Conservation (phyloP, 2,329 filamentous ascomycete species). For the Graphilbum ipis-grandicollis region DNA sequence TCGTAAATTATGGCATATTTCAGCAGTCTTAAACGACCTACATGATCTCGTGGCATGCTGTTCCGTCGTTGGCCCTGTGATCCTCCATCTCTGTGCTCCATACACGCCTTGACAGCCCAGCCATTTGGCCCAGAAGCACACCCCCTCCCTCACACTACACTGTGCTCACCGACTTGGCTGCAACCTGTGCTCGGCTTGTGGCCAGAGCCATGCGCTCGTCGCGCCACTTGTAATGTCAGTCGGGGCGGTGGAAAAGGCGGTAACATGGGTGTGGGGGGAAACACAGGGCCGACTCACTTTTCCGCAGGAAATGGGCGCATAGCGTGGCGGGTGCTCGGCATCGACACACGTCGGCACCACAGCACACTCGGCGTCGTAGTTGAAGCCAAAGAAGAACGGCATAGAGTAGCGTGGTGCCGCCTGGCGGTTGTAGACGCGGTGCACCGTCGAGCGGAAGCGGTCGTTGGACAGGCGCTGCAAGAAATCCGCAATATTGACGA, state of each 20-base stretch:
- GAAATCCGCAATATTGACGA: slow-evolving; percentile 35
- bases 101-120: too few species aligned
- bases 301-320: slow-evolving; percentile 25
- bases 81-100: too few species aligned
- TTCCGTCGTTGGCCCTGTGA: too few species aligned
- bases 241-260: neutral
- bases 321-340: slow-evolving; percentile 20
- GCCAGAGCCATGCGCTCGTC: slow-evolving; percentile 8
- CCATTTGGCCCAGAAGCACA: too few species aligned
- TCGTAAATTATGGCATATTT: too few species aligned
- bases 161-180: too few species aligned
- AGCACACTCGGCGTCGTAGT: slow-evolving; percentile 24
- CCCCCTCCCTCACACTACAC: too few species aligned
- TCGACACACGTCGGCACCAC: slow-evolving; percentile 23
- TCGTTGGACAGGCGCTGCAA: slow-evolving; percentile 33
- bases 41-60: too few species aligned
- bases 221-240: slow-evolving; percentile 6
- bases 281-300: slow-evolving; percentile 3
- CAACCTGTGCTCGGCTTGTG: neutral
- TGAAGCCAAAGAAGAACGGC: slow-evolving; percentile 38
- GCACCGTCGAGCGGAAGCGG: slow-evolving; percentile 28
- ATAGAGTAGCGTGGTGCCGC: slow-evolving; percentile 28
- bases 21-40: too few species aligned
- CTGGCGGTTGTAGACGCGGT: slow-evolving; percentile 28
- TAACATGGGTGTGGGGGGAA: neutral